Evolutionary conservation across 148 eudicot species (phyloP).

Genomic region (Cornus florida): DNA sequence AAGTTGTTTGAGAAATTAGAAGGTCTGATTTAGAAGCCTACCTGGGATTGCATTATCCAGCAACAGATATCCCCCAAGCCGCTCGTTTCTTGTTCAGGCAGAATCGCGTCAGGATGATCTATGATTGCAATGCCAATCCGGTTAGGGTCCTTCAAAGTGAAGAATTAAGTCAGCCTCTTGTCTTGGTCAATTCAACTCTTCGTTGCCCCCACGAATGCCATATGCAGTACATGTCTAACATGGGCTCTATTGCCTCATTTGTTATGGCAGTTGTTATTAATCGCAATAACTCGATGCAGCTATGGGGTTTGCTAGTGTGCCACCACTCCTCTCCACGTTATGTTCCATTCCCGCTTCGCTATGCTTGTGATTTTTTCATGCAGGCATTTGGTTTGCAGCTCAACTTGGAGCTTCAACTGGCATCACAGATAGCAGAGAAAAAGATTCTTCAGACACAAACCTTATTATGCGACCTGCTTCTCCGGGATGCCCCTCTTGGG

Average conservation of each 20-base stretch:
- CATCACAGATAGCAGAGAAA: slow-evolving; percentile 34
- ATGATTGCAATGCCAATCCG: slow-evolving; percentile 28
- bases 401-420: slow-evolving; percentile 41
- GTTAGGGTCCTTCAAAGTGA: slow-evolving; percentile 33
- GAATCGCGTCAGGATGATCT: slow-evolving; percentile 38
- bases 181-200: slow-evolving; percentile 44
- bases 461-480: slow-evolving; percentile 42
- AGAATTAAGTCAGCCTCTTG: slow-evolving; percentile 32
- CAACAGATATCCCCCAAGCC: slow-evolving; percentile 49
- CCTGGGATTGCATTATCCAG: slow-evolving; percentile 45
- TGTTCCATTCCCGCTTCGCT: slow-evolving; percentile 33
- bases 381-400: slow-evolving; percentile 45
- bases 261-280: no score
- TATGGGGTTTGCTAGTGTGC: slow-evolving; percentile 47
- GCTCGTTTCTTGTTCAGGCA: slow-evolving; percentile 46
- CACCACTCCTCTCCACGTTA: slow-evolving; percentile 40
- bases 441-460: slow-evolving; percentile 35
- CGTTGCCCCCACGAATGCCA: slow-evolving; percentile 41
- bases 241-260: slow-evolving; percentile 40
- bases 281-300: no score
- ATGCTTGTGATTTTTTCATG: slow-evolving; percentile 44
- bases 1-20: slow-evolving; percentile 39
- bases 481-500: slow-evolving; percentile 37
- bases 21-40: slow-evolving; percentile 43
- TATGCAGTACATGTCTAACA: slow-evolving; percentile 36